Conservation (phyloP, 2,329 filamentous ascomycete species). For the Xylaria sp. region DNA sequence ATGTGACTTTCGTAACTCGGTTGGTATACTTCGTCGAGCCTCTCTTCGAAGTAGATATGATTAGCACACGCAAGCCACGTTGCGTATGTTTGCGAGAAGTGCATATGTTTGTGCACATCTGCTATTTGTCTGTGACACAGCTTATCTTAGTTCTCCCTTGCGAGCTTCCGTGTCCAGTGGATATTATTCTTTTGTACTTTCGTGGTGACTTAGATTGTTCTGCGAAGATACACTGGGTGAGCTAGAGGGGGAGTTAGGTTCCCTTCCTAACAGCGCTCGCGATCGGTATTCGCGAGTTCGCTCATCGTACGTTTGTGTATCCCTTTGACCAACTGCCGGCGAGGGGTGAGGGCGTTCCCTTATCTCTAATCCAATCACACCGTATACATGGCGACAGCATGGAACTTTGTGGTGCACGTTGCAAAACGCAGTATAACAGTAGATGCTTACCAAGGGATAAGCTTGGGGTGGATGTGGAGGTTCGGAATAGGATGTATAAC, state of each 20-base stretch:
- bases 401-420: background rate
- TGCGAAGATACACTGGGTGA: background rate
- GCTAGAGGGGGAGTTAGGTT: background rate
- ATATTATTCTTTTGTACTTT: too few species aligned
- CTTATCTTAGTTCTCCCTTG: too few species aligned
- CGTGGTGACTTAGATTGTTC: too few species aligned
- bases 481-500: background rate
- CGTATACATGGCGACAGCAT: background rate
- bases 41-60: background rate
- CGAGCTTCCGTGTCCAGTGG: too few species aligned
- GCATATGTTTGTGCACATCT: too few species aligned
- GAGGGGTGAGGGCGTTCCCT: background rate
- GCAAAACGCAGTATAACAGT: background rate
- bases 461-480: background rate
- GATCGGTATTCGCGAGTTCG: background rate
- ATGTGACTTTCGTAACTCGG: background rate
- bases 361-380: background rate
- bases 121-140: too few species aligned
- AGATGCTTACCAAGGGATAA: background rate
- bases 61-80: background rate
- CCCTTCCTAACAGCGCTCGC: background rate
- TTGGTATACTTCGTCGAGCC: background rate
- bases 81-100: too few species aligned
- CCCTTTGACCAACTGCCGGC: background rate
- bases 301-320: background rate